Evolutionary conservation across 306 rosid species (phyloP).

Genomic region (Potentilla sterilis): DNA sequence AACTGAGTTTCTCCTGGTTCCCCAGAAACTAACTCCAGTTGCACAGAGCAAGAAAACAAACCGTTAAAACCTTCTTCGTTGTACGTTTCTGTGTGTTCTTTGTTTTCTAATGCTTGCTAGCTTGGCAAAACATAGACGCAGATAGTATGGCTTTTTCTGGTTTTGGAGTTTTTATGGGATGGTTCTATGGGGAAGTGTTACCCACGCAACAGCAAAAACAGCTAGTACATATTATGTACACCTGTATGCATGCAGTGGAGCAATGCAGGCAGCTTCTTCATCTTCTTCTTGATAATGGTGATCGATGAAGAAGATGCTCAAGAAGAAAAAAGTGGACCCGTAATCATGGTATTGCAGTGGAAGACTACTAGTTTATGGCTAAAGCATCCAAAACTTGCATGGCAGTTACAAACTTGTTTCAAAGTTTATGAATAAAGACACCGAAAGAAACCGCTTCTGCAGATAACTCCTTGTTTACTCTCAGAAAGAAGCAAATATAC

Average conservation of each 20-base stretch:
- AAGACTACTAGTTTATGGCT: background rate
- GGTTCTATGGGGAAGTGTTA: background rate
- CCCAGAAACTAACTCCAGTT: background rate
- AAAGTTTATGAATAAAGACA: background rate
- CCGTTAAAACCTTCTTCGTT: background rate
- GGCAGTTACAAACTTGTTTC: background rate
- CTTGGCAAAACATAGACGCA: background rate
- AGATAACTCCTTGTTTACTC: background rate
- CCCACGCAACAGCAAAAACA: background rate
- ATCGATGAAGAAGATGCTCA: background rate
- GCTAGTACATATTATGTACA: background rate
- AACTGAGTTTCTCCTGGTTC: background rate
- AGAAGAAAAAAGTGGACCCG: background rate
- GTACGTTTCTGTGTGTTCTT: background rate
- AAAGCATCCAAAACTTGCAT: background rate
- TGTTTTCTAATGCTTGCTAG: background rate
- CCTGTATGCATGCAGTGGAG: background rate
- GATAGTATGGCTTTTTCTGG: background rate
- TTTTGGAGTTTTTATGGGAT: background rate
- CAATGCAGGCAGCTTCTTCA: background rate
- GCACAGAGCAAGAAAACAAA: background rate
- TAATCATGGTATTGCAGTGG: background rate
- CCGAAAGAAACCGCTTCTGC: background rate
- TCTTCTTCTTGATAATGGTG: background rate
- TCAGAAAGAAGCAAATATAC: background rate